phyloP scores from a whole-genome alignment of 495 filamentous ascomycete genomes.

The Penicillium malachiteum region DNA sequence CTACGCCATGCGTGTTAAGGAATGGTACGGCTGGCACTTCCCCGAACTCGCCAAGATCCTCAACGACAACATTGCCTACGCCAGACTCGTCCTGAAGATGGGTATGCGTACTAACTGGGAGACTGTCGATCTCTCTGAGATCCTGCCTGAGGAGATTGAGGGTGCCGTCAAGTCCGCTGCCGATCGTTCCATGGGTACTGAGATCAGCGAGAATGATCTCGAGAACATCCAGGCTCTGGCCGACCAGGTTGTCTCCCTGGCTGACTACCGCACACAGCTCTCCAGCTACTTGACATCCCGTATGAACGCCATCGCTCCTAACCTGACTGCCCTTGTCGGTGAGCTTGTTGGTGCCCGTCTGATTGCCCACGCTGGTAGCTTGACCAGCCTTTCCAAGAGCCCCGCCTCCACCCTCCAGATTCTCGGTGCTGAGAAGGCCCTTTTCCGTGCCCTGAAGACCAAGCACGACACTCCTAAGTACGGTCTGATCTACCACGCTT shows the following conservation, averaged over 20 bases:
- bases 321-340: slow-evolving; percentile 89
- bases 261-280: slow-evolving; percentile 84
- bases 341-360: slow-evolving; percentile 93
- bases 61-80: slow-evolving; percentile 96
- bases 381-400: slow-evolving; percentile 95
- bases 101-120: slow-evolving; percentile 79
- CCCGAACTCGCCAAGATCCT: slow-evolving; percentile 95
- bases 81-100: slow-evolving; percentile 80
- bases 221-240: slow-evolving; percentile 87
- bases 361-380: slow-evolving; percentile 91
- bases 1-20: slow-evolving; percentile 98
- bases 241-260: slow-evolving; percentile 87
- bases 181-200: slow-evolving; percentile 97
- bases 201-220: slow-evolving; percentile 86
- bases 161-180: slow-evolving; percentile 87
- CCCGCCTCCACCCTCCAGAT: slow-evolving; percentile 97
- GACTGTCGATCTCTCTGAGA: slow-evolving; percentile 78
- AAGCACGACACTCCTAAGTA: slow-evolving; percentile 99
- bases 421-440: slow-evolving; percentile 95
- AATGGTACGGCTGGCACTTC: slow-evolving; percentile 99
- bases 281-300: slow-evolving; percentile 85
- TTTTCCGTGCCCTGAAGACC: slow-evolving; percentile 97
- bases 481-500: slow-evolving; percentile 97
- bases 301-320: slow-evolving; percentile 96
- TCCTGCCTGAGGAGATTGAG: slow-evolving; percentile 96